These are phyloP conservation scores for Cryptosporidium sp. DNA, from an alignment of 169 alveolate genomes.

Conservation along the genomic window DNA sequence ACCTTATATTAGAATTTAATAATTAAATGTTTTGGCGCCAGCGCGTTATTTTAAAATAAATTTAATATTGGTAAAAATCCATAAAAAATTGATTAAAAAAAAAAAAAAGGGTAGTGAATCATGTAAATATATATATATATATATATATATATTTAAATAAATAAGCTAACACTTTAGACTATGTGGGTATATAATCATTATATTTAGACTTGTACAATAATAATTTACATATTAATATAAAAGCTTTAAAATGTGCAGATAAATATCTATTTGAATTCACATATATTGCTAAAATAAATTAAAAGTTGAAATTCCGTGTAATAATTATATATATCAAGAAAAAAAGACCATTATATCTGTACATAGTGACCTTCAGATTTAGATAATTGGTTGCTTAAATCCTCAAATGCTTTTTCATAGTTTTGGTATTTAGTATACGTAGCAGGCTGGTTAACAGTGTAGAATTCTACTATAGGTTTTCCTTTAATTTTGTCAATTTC, in stretches of 20 bases:
- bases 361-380: constrained; percentile 16
- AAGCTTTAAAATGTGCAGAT: not conserved
- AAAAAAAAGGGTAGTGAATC: too few species aligned
- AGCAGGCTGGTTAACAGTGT: not conserved
- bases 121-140: too few species aligned
- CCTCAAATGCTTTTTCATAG: constrained; percentile 32
- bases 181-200: too few species aligned
- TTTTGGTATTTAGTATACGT: constrained; percentile 38
- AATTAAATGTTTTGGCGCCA: not conserved
- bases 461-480: constrained; percentile 43
- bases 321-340: not conserved
- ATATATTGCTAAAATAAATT: not conserved
- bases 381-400: not conserved
- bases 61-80: too few species aligned
- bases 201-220: too few species aligned
- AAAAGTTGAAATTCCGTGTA: not conserved
- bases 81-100: too few species aligned
- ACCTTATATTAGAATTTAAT: not conserved
- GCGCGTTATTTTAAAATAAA: not conserved
- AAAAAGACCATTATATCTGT: not conserved
- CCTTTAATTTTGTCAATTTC: constrained; percentile 53
- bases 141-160: too few species aligned
- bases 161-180: not conserved
- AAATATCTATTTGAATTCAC: not conserved
- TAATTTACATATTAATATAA: too few species aligned